Evolutionary conservation across 495 filamentous ascomycete genomes (phyloP).

Genomic region (Talaromyces proteolyticus): DNA sequence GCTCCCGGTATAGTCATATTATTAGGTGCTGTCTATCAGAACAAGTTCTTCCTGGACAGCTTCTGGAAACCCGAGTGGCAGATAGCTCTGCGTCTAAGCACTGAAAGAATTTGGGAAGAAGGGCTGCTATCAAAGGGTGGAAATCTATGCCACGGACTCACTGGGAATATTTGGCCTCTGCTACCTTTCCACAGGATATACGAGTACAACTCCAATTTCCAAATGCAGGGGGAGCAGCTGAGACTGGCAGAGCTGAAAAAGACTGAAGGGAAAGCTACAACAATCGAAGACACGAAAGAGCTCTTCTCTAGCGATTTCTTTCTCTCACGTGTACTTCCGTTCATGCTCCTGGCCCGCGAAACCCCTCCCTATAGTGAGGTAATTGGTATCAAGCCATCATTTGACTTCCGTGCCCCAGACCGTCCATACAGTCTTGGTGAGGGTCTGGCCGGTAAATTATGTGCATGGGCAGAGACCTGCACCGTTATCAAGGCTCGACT

Average conservation of each 20-base stretch:
- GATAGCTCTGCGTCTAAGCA: slow-evolving; percentile 23
- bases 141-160: slow-evolving; percentile 40
- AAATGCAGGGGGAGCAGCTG: slow-evolving; percentile 15
- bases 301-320: slow-evolving; percentile 29
- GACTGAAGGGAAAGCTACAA: neutral
- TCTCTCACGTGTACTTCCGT: slow-evolving; percentile 33
- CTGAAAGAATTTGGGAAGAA: slow-evolving; percentile 41
- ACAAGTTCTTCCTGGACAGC: slow-evolving; percentile 13
- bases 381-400: slow-evolving; percentile 6
- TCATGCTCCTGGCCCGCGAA: slow-evolving; percentile 34
- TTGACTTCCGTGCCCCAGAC: slow-evolving; percentile 39
- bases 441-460: slow-evolving; percentile 38
- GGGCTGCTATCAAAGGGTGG: slow-evolving; percentile 43
- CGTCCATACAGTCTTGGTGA: slow-evolving; percentile 37
- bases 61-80: slow-evolving; percentile 39
- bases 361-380: slow-evolving; percentile 31
- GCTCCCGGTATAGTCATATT: slow-evolving; percentile 34
- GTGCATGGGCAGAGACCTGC: slow-evolving; percentile 42
- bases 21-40: slow-evolving; percentile 25
- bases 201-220: slow-evolving; percentile 17
- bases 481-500: slow-evolving; percentile 27
- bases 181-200: slow-evolving; percentile 29
- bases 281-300: neutral
- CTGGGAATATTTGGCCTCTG: slow-evolving; percentile 39
- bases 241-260: slow-evolving; percentile 2